A percentile compares a stretch with the other conserved stretches of the same genome.
Conservation (phyloP, 306 rosid species). For the Gynostemma pentaphyllum region DNA sequence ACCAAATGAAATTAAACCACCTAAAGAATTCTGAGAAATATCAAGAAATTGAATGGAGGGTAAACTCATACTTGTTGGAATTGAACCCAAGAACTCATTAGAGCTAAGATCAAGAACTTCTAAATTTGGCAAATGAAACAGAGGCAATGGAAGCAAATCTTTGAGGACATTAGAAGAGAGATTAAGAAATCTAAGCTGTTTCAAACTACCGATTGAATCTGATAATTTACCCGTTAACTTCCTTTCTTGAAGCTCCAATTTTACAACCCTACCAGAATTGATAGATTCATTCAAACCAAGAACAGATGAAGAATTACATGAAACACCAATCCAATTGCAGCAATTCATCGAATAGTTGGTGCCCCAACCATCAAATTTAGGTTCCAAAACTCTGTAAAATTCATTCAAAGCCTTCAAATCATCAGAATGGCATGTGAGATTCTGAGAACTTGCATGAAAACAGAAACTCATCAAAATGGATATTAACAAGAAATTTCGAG, state of each 20-base stretch:
- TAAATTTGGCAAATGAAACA: slow-evolving; percentile 13
- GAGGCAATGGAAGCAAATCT: neutral
- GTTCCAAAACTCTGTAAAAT: slow-evolving; percentile 11
- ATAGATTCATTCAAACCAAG: neutral
- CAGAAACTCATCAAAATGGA: neutral
- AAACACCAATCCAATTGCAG: slow-evolving; percentile 21
- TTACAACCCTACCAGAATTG: slow-evolving; percentile 6
- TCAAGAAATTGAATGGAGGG: slow-evolving; percentile 10
- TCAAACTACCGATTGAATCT: slow-evolving; percentile 12
- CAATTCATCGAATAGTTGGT: slow-evolving; percentile 12
- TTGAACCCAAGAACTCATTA: slow-evolving; percentile 17
- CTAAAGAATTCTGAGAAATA: slow-evolving; percentile 8
- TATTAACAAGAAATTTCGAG: neutral
- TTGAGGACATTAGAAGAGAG: slow-evolving; percentile 12
- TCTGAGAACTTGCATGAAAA: slow-evolving; percentile 8
- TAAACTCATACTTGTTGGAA: slow-evolving; percentile 1
- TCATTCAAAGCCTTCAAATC: slow-evolving; percentile 18
- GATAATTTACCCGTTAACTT: neutral
- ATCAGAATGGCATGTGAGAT: slow-evolving; percentile 15
- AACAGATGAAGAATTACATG: slow-evolving; percentile 7
- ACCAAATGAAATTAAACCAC: neutral
- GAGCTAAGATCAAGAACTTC: slow-evolving; percentile 17
- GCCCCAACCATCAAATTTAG: slow-evolving; percentile 12
- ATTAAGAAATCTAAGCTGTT: slow-evolving; percentile 13
- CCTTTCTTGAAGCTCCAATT: slow-evolving; percentile 12